Base-by-base conservation (phyloP, 1,284 basidiomycete genomes). In the Cutaneotrichosporon dermatis region DNA sequence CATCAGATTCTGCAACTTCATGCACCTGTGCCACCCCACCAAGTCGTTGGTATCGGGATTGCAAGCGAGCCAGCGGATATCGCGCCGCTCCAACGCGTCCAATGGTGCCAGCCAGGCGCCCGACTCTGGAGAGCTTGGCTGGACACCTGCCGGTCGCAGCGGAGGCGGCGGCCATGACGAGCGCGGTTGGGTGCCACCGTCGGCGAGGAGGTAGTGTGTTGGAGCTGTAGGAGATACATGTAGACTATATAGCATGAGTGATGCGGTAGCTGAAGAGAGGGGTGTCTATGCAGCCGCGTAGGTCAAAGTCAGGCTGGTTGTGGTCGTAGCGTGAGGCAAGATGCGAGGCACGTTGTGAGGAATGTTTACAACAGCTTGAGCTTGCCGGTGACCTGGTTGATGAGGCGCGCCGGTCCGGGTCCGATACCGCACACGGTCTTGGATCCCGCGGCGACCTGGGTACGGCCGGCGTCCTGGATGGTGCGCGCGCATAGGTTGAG, bases 341-440 rank as follows among this genome's bases (percentile, higher is more conserved):
- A 25, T 25, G 25, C 25, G 25, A 25, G 25, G 25, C 25, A 25
- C 25, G 25, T 25, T 25, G 25, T 25, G n/a, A 25, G 2, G 35
- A n/a, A 25, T 25, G 25, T 25, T 25, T 49, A 90, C 43, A 91
- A 76, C 52, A 92, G 80, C 66, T 89, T 88, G 62, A 98, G 83
- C 68, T 89, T 86, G 7, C 91, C 89, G 0, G 94, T 97, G 44
- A 97, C 89, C 71, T 89, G 84, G 78, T 98, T 92, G 66, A 98
- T 82, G 50, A 96, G 73, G 45, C 84, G 82, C 9, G 91, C 86
- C 0, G 94, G 95, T 0, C 85, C 92, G 82, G 87, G 94, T 11
- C 96, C 94, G 62, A 98, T 89, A 8, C 89, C 95, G 13, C 98
- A 83, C 1, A 98, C 91, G 4, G 93, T 96, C 43, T 87, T 83